Evolutionary conservation across 345 rosid genomes (phyloP).

Genomic region (Tarenaya hassleriana): DNA sequence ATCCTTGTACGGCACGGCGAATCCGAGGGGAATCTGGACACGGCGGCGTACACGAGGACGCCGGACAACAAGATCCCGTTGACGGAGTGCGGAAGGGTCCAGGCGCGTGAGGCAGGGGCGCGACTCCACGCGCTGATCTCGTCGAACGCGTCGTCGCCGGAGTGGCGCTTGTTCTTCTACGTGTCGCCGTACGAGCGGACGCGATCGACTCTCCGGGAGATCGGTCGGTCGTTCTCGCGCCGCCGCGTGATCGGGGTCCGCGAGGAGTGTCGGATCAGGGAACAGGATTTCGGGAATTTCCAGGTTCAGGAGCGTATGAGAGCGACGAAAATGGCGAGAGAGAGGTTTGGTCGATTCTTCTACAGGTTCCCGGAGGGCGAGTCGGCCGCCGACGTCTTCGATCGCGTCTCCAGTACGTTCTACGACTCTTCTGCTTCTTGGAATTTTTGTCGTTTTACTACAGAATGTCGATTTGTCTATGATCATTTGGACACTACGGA

Average conservation of each 20-base stretch:
- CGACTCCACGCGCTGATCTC: constrained; percentile 46
- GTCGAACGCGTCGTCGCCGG: constrained; percentile 14
- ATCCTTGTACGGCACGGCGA: constrained; percentile 94
- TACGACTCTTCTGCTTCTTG: not conserved
- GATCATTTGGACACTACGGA: not conserved
- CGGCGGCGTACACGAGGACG: constrained; percentile 63
- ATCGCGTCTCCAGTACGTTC: constrained; percentile 83
- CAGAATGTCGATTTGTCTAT: not conserved
- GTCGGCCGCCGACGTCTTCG: constrained; percentile 96
- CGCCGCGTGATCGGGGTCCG: constrained; percentile 80
- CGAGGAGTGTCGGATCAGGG: constrained; percentile 85
- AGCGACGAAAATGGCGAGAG: constrained; percentile 56
- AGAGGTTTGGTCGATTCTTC: constrained; percentile 75
- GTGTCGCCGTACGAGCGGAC: constrained; percentile 92
- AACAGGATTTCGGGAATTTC: constrained; percentile 96
- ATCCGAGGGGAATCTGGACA: constrained; percentile 82
- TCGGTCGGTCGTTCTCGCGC: constrained; percentile 72
- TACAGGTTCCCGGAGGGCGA: constrained; percentile 98
- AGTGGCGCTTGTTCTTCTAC: constrained; percentile 85
- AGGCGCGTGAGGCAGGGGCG: constrained; percentile 61
- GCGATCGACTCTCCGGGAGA: constrained; percentile 82
- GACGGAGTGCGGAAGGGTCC: constrained; percentile 47
- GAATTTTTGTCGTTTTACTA: not conserved
- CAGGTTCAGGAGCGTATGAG: constrained; percentile 86
- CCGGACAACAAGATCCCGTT: constrained; percentile 88